These are phyloP conservation scores for Poa pratensis DNA, from an alignment of 176 grass and related monocot genomes.

Conservation along the genomic window DNA sequence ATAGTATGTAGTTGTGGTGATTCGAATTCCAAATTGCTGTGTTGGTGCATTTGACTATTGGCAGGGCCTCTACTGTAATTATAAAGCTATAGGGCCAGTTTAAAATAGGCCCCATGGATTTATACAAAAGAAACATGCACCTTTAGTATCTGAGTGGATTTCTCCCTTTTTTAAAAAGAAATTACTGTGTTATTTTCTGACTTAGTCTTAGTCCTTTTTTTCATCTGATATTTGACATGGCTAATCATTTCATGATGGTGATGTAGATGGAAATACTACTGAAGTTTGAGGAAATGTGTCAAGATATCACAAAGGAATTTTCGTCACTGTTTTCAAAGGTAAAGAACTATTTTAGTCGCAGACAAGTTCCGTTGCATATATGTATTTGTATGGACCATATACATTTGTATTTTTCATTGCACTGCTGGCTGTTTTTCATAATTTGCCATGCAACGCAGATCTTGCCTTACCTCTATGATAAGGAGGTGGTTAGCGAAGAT, in stretches of 20 bases:
- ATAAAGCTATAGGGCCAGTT: neutral
- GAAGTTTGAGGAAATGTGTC: slow-evolving; percentile 98
- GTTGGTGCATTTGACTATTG: neutral
- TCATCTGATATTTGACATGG: slow-evolving; percentile 18
- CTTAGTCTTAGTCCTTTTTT: neutral
- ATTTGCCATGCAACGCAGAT: slow-evolving; percentile 50
- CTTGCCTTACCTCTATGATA: slow-evolving; percentile 70
- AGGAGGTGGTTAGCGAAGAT: slow-evolving; percentile 77
- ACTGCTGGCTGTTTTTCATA: slow-evolving; percentile 12
- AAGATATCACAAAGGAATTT: slow-evolving; percentile 81
- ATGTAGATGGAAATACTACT: slow-evolving; percentile 90
- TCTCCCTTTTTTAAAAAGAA: neutral
- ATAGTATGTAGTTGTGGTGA: slow-evolving; percentile 9
- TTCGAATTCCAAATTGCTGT: neutral
- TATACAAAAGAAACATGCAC: slow-evolving; percentile 5
- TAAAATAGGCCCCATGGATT: neutral
- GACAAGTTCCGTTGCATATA: neutral
- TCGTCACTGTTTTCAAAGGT: slow-evolving; percentile 67
- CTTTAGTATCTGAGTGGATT: neutral
- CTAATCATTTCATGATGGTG: slow-evolving; percentile 16
- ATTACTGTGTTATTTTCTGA: slow-evolving; percentile 8
- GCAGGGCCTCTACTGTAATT: neutral
- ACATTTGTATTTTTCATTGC: neutral
- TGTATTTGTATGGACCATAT: neutral
- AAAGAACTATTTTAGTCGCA: slow-evolving; percentile 8